Conservation (phyloP, 1,139 yeast species). For the Candida sp. region DNA sequence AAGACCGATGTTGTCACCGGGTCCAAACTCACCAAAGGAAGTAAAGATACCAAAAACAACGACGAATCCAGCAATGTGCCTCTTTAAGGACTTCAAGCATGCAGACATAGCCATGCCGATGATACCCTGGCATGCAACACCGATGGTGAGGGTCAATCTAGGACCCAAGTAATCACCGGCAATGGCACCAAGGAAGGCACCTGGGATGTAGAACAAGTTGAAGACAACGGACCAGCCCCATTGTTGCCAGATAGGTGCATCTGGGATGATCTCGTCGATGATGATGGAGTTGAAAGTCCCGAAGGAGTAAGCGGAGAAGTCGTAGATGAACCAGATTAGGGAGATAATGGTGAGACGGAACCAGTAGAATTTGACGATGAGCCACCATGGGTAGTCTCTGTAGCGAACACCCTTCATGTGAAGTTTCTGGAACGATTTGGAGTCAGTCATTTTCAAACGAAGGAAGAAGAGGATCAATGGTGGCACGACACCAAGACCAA, state of each 20-base stretch:
- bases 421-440: conserved; percentile 69
- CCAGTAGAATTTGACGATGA: conserved; percentile 83
- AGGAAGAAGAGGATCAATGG: conserved; percentile 79
- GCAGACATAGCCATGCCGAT: conserved; percentile 92
- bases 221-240: conserved; percentile 96
- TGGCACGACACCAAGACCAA: conserved; percentile 92
- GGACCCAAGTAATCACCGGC: conserved; percentile 91
- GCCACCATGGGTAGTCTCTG: conserved; percentile 60
- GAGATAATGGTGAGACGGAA: conserved; percentile 74
- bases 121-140: conserved; percentile 74
- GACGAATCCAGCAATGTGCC: conserved; percentile 76
- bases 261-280: conserved; percentile 59
- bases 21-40: conserved; percentile 91
- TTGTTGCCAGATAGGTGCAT: conserved; percentile 55
- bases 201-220: conserved; percentile 89
- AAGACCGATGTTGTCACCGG: conserved; percentile 91
- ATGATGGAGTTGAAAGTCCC: conserved; percentile 82
- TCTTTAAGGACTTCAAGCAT: conserved; percentile 54
- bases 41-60: conserved; percentile 88
- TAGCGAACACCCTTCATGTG: conserved; percentile 63
- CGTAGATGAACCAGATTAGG: conserved; percentile 89
- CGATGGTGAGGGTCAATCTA: conserved; percentile 71
- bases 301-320: conserved; percentile 86
- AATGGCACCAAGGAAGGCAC: conserved; percentile 83
- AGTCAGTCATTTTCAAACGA: conserved; percentile 78